Evolutionary conservation across 2,329 filamentous ascomycete genomes (phyloP), one percentile per base, ranked within the genome.

Genomic region (Cladosporium sp.): DNA sequence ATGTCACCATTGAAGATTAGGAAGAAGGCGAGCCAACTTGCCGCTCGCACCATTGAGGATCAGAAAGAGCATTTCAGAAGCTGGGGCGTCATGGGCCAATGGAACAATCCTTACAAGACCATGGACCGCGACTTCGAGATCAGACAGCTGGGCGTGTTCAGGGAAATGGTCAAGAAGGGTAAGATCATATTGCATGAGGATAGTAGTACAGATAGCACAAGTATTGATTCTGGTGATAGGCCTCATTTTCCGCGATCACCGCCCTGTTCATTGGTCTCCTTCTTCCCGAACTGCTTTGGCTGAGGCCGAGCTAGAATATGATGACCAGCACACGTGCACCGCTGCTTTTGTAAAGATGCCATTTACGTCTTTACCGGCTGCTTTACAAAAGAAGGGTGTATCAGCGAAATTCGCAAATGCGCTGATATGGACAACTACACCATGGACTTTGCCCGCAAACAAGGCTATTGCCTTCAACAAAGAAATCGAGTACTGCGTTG

Each of bases 351-450:
- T 99, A 45, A 87, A 84, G 60, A 95, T 95, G 67, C 89, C 87
- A 0, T 79, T 97, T 28, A 72, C 73, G 0, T 67, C 74, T 9
- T 58, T 84, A 12, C 76, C 81, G 0, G 69, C 75, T 7, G 69
- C 74, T 22, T 65, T 87, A 8, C 56, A 62, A 25, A 52, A 62
- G 0, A 65, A 72, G 2, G 64, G 70, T 25, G 66, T 79, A 3
- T 71, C 83, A 20, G 64, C 74, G 5, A 79, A 80, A 3, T 75
- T 79, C 5, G 70, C 97, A 11, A 88, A 82, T 71, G 90, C 89
- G n/a, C 82, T 94, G n/a, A 90, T 97, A 54, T 99, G 94, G 94
- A 99, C 94, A 1, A 99, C 94, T 0, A 99, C 94, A 0, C 94
- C 94, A 0, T 99, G 94, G 94, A 99, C 94, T 0, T 78, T 99